Base-by-base conservation (phyloP, 2,329 filamentous ascomycete genomes). In the Diatrype stigma region DNA sequence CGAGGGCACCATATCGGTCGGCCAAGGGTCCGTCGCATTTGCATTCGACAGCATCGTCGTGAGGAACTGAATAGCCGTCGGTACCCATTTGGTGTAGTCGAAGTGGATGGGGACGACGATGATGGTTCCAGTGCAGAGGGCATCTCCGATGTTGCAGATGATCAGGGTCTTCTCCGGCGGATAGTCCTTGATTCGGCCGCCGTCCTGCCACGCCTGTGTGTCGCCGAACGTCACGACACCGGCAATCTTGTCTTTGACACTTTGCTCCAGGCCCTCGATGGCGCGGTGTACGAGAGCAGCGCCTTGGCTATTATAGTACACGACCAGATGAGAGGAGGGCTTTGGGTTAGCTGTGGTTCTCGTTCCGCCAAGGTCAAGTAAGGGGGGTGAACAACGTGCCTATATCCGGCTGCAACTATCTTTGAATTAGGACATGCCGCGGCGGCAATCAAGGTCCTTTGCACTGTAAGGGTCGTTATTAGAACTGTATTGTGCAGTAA, bases 81-180 rank as follows among this genome's bases (percentile, higher is more conserved):
- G 60, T 14, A 66, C 65, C 50, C 67, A 64, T 28, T 57, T 60
- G 26, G 63, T 56, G 54, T 73, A 73, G 51, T 69, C 63, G 50
- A 71, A 60, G 47, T 73, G 71, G 5, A 67, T 60, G 1, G 67
- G 60, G 35, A 64, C 64, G 11, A 72, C 64, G 26, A 57, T 61
- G 11, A 73, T 61, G 1, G 59, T 65, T 46, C 70, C 68, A 3
- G 51, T 53, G 60, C 71, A 73, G 49, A 73, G 63, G 28, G 63
- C 59, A 51, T 74, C 71, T 46, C 69, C 69, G 8, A 51, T 14
- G 55, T 72, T 72, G 63, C 71, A 74, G 61, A 73, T 72, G 55
- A 73, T 67, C 38, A 69, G 64, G 46, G 67, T 70, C 58, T 67
- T 65, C 45, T 67, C 64, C 14, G 55, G 45, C 21, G 67, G 65